Evolutionary conservation across 768 basidiomycete genomes (phyloP), one percentile per base, ranked within the genome.

Genomic region (Lentinula detonsa): DNA sequence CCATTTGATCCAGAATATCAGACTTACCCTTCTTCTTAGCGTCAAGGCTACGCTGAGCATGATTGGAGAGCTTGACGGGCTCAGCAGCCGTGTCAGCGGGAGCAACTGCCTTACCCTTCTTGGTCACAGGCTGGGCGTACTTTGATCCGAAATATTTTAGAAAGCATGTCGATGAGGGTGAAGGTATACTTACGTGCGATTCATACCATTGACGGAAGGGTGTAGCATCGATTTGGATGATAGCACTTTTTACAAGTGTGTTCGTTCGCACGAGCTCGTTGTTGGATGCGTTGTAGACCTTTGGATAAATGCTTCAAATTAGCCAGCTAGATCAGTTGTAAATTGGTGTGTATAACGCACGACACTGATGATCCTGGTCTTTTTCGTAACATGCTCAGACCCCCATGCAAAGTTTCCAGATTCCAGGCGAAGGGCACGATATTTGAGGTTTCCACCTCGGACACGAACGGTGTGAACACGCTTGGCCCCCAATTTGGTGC

Each of bases 171-270:
- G 31, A 39, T 43, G 23, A 43, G n/a, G 57, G 11, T 51, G 43
- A 56, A 23, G 28, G 21, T 16, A 13, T 39, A 87, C 94, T 68
- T 76, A 95, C 94, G 79, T 98, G 95, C 43, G 93, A 80, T 80
- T 99, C 97, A 74, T 98, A 99, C 95, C 95, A 98, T 81, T 98
- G 95, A 67, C 95, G 87, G 92, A 98, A 99, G 64, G 97, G 97
- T 35, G 96, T 88, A 65, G 97, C 96, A 80, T 99, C 97, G 71
- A 99, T 76, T 75, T 98, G 95, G 76, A 99, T 92, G 78, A 99
- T 90, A 66, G 91, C 91, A 64, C 89, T 83, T 83, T 96, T 98
- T 73, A 99, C 97, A 61, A 99, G 88, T 59, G 97, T 99, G 82
- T 99, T 98, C 70, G 97, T 99, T 70, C 97, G 93, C 73, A 99